These are phyloP conservation scores for Epichloe coenophiala DNA, from an alignment of 2,329 filamentous ascomycete species.

Conservation along the genomic window DNA sequence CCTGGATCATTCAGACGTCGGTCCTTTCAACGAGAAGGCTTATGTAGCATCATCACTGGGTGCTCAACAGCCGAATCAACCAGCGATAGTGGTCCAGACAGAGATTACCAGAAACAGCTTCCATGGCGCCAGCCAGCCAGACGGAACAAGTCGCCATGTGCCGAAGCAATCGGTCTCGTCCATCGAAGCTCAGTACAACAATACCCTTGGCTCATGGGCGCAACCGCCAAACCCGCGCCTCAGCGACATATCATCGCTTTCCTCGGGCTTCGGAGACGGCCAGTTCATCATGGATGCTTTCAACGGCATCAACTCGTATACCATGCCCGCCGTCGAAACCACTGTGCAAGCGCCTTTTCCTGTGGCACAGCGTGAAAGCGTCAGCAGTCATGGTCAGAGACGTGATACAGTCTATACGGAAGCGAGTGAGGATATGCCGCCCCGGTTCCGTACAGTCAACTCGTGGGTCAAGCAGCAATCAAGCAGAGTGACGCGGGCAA, in stretches of 20 bases:
- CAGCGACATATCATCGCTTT: slow-evolving; percentile 45
- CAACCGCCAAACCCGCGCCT: slow-evolving; percentile 20
- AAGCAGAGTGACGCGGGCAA: slow-evolving; percentile 35
- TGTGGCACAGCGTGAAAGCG: slow-evolving; percentile 4
- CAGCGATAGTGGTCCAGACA: slow-evolving; percentile 7
- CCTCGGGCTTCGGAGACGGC: slow-evolving; percentile 50
- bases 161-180: slow-evolving; percentile 4
- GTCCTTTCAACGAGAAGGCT: slow-evolving; percentile 6
- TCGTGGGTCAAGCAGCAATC: slow-evolving; percentile 56
- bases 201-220: slow-evolving; percentile 6
- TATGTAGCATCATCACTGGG: background rate
- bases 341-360: slow-evolving; percentile 8
- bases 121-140: background rate
- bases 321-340: slow-evolving; percentile 6
- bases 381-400: slow-evolving; percentile 2
- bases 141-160: background rate
- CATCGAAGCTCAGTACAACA: slow-evolving; percentile 6
- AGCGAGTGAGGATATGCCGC: slow-evolving; percentile 38
- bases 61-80: background rate
- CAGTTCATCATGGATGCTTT: slow-evolving; percentile 33
- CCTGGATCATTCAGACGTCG: slow-evolving; percentile 17
- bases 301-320: slow-evolving; percentile 14
- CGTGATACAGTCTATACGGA: slow-evolving; percentile 40
- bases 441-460: slow-evolving; percentile 42
- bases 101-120: slow-evolving; percentile 5